phyloP scores from a whole-genome alignment of 495 filamentous ascomycete genomes.

The Astrothelium subdiscretum region DNA sequence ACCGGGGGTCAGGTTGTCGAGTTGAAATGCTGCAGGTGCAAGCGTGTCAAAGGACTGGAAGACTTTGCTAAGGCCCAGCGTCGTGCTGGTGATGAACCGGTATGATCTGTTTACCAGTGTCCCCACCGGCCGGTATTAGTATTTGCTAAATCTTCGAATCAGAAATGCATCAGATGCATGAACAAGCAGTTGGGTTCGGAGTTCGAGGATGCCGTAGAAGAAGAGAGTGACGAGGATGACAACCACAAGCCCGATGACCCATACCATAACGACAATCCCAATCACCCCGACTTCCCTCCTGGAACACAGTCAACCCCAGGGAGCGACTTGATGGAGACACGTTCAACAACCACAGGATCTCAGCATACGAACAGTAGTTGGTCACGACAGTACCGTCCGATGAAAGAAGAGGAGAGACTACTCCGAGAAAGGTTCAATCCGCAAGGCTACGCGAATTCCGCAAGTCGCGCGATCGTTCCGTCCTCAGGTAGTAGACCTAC shows the following conservation, averaged over 20 bases:
- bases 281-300: not conserved
- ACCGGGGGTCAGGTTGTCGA: constrained; percentile 4
- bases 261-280: not conserved
- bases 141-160: not conserved
- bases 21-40: constrained; percentile 9
- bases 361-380: not conserved
- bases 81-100: constrained; percentile 6
- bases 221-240: not conserved
- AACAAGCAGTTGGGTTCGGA: not conserved
- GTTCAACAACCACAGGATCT: not conserved
- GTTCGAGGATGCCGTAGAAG: not conserved
- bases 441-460: not conserved
- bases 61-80: constrained; percentile 13
- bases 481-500: not conserved
- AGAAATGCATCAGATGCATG: not conserved
- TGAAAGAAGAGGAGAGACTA: not conserved
- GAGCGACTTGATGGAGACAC: not conserved
- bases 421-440: not conserved
- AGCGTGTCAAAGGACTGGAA: not conserved
- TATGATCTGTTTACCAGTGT: not conserved
- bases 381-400: not conserved
- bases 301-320: not conserved
- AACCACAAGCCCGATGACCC: no score
- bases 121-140: no score
- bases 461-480: not conserved